Evolutionary conservation across 2,329 filamentous ascomycete species (phyloP), one percentile per base, ranked within the genome.

Genomic region (Pseudocercospora eumusae): DNA sequence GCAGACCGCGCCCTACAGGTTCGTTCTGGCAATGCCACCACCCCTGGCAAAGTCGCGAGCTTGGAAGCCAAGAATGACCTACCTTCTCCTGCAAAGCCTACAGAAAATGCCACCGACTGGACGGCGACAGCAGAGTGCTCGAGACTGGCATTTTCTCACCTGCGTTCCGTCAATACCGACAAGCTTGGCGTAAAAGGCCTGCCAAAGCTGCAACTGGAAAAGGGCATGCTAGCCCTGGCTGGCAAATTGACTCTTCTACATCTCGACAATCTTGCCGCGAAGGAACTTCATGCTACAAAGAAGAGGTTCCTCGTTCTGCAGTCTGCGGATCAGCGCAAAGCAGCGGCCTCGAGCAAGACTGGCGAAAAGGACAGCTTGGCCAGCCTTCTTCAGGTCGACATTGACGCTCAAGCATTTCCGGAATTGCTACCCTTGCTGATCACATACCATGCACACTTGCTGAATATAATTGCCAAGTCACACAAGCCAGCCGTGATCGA

Each of bases 121-220:
- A 40, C 52, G 28, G 81, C 86, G 1, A 83, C 81, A 0, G 86
- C 88, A 11, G 89, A 92, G 76, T 92, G 90, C 69, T 84, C 87
- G 6, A 83, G 88, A 9, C 75, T 84, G 27, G 88, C 88, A 1
- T 91, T 93, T 70, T 77, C 82, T 6, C 86, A 85, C 55, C 78
- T 93, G 42, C 81, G 88, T 55, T 80, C 82, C 27, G 70, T 86
- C 23, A 84, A 89, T 56, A 79, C 75, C 28, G 73, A 74, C 20
- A 79, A 82, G 25, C 77, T 82, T 0, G 77, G 83, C 5, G 80
- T 82, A 8, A 76, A 86, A 9, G 76, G 82, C 9, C 77, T 87
- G n/a, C 82, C 85, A 1, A 82, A 84, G 49, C 77, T 90, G 42
- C 89, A 93, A 71, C 75, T 93, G 3, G 90, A 93, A 72, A 86